phyloP scores from a whole-genome alignment of 495 filamentous ascomycete species.

The Neurospora intermedia region DNA sequence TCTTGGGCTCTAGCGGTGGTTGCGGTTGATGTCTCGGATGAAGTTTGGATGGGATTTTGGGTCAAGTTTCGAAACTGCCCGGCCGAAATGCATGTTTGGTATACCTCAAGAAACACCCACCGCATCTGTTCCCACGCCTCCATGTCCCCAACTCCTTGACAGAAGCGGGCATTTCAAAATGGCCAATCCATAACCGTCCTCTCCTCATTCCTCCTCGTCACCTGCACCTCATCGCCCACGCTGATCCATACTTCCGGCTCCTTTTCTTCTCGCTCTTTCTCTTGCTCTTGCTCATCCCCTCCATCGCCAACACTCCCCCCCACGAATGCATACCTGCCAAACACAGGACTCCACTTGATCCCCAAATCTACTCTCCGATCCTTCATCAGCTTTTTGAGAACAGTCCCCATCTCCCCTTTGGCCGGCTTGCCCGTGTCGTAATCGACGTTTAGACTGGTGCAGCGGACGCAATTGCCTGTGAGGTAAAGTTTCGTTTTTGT shows the following conservation, averaged over 20 bases:
- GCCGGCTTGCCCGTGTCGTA: conserved; percentile 61
- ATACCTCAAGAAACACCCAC: background rate
- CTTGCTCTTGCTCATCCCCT: conserved; percentile 54
- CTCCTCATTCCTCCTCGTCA: conserved; percentile 46
- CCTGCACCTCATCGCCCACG: conserved; percentile 60
- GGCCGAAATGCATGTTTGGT: background rate
- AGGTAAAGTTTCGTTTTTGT: conserved; percentile 41
- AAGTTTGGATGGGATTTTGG: background rate
- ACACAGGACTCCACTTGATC: conserved; percentile 65
- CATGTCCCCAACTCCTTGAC: background rate
- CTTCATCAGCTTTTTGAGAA: conserved; percentile 67
- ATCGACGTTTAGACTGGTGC: conserved; percentile 71
- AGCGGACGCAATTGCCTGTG: conserved; percentile 74
- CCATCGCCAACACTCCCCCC: conserved; percentile 28
- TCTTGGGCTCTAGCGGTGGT: background rate
- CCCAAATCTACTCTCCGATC: conserved; percentile 71
- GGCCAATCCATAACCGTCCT: conserved; percentile 45
- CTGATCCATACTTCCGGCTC: conserved; percentile 13
- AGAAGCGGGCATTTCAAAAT: background rate
- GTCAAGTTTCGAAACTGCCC: background rate
- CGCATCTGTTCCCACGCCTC: background rate
- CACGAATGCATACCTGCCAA: conserved; percentile 73
- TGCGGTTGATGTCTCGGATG: background rate
- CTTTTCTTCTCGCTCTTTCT: conserved; percentile 41
- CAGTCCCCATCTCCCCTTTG: conserved; percentile 48